phyloP scores from a whole-genome alignment of 2,329 filamentous ascomycete species.

The Aspergillus melleus region DNA sequence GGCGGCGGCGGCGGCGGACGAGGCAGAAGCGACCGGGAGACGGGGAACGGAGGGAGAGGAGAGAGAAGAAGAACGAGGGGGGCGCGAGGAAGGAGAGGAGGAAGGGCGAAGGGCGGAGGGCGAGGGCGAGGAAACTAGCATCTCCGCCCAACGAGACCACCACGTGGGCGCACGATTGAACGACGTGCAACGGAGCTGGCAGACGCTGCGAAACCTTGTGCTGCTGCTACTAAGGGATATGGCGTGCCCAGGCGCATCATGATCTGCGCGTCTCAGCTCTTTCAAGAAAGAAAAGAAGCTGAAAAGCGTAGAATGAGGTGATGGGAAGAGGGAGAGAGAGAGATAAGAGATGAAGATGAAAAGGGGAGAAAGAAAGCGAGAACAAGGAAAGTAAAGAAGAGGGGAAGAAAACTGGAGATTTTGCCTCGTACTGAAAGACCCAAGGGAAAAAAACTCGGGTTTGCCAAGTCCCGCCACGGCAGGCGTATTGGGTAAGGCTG shows the following conservation, averaged over 20 bases:
- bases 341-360: neutral
- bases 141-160: slow-evolving; percentile 34
- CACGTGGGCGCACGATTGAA: slow-evolving; percentile 41
- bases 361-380: slow-evolving; percentile 3
- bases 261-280: slow-evolving; percentile 20
- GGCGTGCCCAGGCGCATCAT: slow-evolving; percentile 32
- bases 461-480: neutral
- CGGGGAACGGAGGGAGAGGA: slow-evolving; percentile 18
- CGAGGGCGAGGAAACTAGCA: slow-evolving; percentile 45
- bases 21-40: slow-evolving; percentile 9
- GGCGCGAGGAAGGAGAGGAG: slow-evolving; percentile 23
- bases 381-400: neutral
- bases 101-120: slow-evolving; percentile 40
- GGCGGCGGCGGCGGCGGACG: slow-evolving; percentile 13
- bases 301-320: neutral
- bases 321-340: slow-evolving; percentile 2
- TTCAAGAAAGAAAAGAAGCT: slow-evolving; percentile 7
- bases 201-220: slow-evolving; percentile 32
- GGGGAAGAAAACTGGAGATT: neutral
- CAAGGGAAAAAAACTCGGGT: neutral
- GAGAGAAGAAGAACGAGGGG: slow-evolving; percentile 19
- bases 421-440: neutral
- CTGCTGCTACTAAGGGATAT: slow-evolving; percentile 18
- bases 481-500: neutral
- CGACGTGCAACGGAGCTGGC: slow-evolving; percentile 27